Base-by-base conservation (phyloP, 176 grass and related monocot genomes). In the Panicum miliaceum region DNA sequence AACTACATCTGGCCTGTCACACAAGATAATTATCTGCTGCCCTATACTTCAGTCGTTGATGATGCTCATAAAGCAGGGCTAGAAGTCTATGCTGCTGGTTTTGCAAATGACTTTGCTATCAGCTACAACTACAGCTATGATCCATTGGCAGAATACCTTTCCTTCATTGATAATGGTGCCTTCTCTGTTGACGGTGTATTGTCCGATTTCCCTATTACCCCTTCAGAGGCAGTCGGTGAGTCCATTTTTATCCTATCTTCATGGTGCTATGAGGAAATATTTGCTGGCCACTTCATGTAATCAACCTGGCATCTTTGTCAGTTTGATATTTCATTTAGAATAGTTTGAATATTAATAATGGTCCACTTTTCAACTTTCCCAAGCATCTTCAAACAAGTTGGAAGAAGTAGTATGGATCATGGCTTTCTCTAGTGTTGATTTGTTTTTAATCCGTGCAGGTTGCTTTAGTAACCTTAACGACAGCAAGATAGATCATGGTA, bases 71-170 rank as follows among this genome's bases (percentile, higher is more conserved):
- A 96, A 74, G 89, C 74, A 34, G 88, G 90, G 10, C 48, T 99
- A 77, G 93, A 99, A 88, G 48, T 99, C 78, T 96, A 91, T 84
- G 93, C 89, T 34, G 78, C 93, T 22, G 91, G 80, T 58, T 99
- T 96, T 81, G 85, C 86, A 51, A 99, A 88, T 73, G 97, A 99
- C 78, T 76, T 84, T 73, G 1, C 42, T 41, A 64, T 99, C 15
- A 92, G 97, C 90, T 96, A 92, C 68, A 96, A 99, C 80, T 99
- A 96, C 77, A 99, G 96, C 87, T 99, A 84, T 67, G 93, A 99
- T 86, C 96, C 96, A 46, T 81, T 96, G 82, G 20, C 83, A 4
- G 97, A 99, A 82, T 86, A 76, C 68, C 88, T 99, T 75, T 6
- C 7, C 63, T 99, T 91, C 46, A 52, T 94, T 19, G 91, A 96